Evolutionary conservation across 331 rosid genomes (phyloP), one percentile per base, ranked within the genome.

Genomic region (Telfairia occidentalis): DNA sequence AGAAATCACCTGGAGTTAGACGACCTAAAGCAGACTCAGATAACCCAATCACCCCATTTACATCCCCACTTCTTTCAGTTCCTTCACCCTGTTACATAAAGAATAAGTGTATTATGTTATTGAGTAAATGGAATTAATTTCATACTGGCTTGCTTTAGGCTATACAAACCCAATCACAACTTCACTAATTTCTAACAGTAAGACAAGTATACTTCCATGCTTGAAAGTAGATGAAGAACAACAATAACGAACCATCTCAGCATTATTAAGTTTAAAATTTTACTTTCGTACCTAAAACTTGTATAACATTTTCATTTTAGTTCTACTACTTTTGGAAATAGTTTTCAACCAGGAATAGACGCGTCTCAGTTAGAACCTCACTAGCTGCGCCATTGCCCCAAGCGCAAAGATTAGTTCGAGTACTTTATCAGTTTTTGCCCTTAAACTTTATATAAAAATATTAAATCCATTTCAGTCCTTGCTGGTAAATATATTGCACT

Each of bases 1-100:
- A 49, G 32, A 11, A 77, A 77, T 72, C 7, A 91, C 97, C 96
- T 76, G 86, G 76, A 60, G 86, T 42, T 19, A 52, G 81, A 74
- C 81, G 82, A 70, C 82, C 75, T 28, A 84, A 92, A 63, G 88
- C 81, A 74, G 88, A 83, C 85, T 81, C 24, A 10, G 86, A 69
- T 24, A 84, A 76, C 52, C 84, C 84, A 29, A 80, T 82, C 29
- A 78, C 63, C 78, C 81, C 76, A 21, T 84, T 74, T 71, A 73
- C 80, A 72, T 74, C 79, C 49, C 84, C 88, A 67, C 79, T 77
- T 78, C 84, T 85, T 80, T 77, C 85, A 77, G 57, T 73, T 66
- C 67, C 77, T 60, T 77, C 82, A 71, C 71, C 86, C 98, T 94
- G 81, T 19, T 3, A 3, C 16, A 49, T 32, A 9, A 28, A 49